Conservation (phyloP, 1,139 yeast genomes). For the Diutina ranongensis region DNA sequence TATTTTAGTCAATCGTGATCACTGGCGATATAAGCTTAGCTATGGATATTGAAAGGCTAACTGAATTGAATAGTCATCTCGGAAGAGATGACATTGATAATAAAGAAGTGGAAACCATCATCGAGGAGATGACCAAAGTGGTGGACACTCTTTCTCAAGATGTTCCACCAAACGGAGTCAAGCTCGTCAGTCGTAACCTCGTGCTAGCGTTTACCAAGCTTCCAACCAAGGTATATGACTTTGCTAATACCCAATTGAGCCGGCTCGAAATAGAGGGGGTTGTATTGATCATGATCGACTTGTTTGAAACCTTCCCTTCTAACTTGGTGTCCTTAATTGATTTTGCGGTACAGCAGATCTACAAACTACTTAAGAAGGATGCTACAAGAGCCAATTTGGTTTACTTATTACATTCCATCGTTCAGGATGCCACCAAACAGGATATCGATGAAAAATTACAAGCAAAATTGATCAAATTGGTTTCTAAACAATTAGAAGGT, state of each 20-base stretch:
- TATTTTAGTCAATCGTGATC: too few relatives aligned
- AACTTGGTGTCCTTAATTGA: background rate
- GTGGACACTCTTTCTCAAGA: background rate
- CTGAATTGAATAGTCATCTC: background rate
- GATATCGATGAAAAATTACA: conserved; percentile 2
- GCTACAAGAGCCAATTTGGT: background rate
- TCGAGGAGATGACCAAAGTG: background rate
- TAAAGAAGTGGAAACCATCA: background rate
- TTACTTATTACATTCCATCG: background rate
- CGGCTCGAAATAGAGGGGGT: background rate
- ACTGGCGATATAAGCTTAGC: background rate
- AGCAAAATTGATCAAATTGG: background rate
- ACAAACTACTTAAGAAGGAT: background rate
- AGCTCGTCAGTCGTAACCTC: conserved; percentile 1
- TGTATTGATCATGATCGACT: background rate
- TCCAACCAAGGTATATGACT: background rate
- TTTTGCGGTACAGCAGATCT: background rate
- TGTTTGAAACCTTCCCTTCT: conserved; percentile 4
- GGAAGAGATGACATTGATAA: background rate
- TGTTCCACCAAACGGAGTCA: background rate
- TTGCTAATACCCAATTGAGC: conserved; percentile 5
- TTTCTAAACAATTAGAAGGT: background rate
- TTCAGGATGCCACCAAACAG: conserved; percentile 1
- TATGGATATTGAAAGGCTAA: background rate
- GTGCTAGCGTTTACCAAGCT: background rate